Evolutionary conservation across 768 basidiomycete species (phyloP).

Genomic region (Suillus spraguei): DNA sequence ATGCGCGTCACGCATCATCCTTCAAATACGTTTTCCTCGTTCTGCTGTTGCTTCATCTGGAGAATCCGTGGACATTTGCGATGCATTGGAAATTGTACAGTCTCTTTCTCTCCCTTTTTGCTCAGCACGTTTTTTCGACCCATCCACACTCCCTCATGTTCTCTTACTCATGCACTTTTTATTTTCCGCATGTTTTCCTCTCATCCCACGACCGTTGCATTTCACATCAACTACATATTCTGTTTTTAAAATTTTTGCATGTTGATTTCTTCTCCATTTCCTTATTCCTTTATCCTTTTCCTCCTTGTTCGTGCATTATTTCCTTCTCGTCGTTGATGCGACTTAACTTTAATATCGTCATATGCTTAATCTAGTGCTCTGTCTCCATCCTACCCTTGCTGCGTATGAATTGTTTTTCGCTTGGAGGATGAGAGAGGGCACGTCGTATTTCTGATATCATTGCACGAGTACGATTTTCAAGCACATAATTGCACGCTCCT

Average conservation of each 20-base stretch:
- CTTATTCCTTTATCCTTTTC: not conserved
- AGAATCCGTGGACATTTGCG: not conserved
- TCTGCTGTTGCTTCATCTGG: slow-evolving; percentile 5
- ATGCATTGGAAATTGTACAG: slow-evolving; percentile 6
- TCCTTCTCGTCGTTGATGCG: not conserved
- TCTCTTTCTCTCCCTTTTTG: not conserved
- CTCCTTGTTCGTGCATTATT: not conserved
- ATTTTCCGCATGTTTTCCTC: not conserved
- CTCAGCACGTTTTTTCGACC: not conserved
- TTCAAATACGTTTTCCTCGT: not conserved
- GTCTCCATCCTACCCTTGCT: not conserved
- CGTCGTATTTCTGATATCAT: not conserved
- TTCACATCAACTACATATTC: not conserved
- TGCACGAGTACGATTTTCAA: not conserved
- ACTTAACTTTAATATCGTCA: not conserved
- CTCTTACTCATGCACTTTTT: not conserved
- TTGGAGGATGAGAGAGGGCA: slow-evolving; percentile 1
- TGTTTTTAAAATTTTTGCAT: not conserved
- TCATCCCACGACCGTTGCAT: slow-evolving; percentile 6
- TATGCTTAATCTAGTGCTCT: slow-evolving; percentile 3
- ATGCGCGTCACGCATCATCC: not conserved
- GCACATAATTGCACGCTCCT: not conserved
- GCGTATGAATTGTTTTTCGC: not conserved
- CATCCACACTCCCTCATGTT: not conserved
- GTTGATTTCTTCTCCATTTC: not conserved